Evolutionary conservation across 169 alveolate species (phyloP), one percentile per base, ranked within the genome.

Genomic region (Plasmodium yoelii): DNA sequence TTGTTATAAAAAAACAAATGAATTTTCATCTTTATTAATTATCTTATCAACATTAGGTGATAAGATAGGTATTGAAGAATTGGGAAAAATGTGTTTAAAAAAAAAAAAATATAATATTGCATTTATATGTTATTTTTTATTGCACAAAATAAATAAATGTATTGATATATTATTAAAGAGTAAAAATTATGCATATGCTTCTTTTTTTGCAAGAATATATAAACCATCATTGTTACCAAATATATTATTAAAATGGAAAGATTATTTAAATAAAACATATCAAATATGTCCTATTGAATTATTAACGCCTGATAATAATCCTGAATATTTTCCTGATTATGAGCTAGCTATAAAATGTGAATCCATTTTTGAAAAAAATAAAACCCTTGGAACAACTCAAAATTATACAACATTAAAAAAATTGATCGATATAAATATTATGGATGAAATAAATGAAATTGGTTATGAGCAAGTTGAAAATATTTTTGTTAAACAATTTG

Each of bases 1-100:
- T 64, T 94, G 97, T 59, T 93, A 91, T 84, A 82, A 82, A 51
- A 80, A 73, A 53, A 93, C 93, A 19, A 89, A 88, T 42, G 97
- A 95, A 71, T 74, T 88, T 68, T 80, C 94, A n/a, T 92, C 95
- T 28, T 51, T 93, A 24, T 26, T 82, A 57, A 70, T 95, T 26
- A 91, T 95, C 49, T 64, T 95, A 15, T 88, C 95, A 59, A 73
- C 93, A 3, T 56, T 88, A 18, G 90, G 94, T 0, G 95, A 93
- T 88, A 88, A 77, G 60, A 46, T 56, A 18, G 88, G 93, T 4
- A 59, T 70, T 26, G 70, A 92, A 46, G 72, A 74, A 34, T 64
- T 88, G 53, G 96, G 95, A 9, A 70, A 69, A 51, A 55, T 91
- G 69, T 93, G 95, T 5, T 56, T 84, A 18, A 49, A 86, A 69